Base-by-base conservation (phyloP, 1,139 yeast species). In the Lodderomyces metapsilosis region DNA sequence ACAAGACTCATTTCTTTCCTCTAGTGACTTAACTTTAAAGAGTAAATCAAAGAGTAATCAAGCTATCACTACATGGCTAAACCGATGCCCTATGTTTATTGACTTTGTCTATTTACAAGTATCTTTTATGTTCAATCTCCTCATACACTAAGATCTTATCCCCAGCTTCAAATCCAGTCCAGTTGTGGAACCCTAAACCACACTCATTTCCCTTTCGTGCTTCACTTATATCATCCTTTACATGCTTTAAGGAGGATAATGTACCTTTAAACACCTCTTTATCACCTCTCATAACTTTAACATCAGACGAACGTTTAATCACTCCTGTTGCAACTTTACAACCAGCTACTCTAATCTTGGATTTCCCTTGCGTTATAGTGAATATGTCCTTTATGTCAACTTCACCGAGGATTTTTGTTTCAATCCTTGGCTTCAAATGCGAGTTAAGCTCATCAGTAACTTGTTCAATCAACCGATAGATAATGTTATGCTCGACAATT, bases 191-290 rank as follows among this genome's bases (percentile, higher is more conserved):
- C 0, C 89, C 68, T 33, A 92, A 59, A 40, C 98, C 98, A 69
- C 98, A 92, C 53, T 92, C 98, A 33, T 78, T 76, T 23, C 96
- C 97, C 64, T 88, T 89, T 45, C 80, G 80, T 7, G 87, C 87
- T 53, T 86, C 94, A 1, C 67, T 54, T 4, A 85, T 86, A 53
- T 87, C 95, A 39, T 88, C 92, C 59, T 88, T 89, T 43, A 81
- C 83, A 50, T 86, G 89, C 62, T 88, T 89, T 62, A 92, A 72
- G 3, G 94, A 81, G 2, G 83, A 76, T 16, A 92, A 63, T 10
- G 70, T 69, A 3, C 98, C 98, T 40, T 74, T 74, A 60, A 69
- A 88, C 2, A 92, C 65, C 6, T 68, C 67, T 37, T 76, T 65
- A 9, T 65, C 72, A 9, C 68, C 64, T 52, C 98, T 76, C 42